phyloP scores from a whole-genome alignment of 495 filamentous ascomycete species.

The Xylaria palmicola region DNA sequence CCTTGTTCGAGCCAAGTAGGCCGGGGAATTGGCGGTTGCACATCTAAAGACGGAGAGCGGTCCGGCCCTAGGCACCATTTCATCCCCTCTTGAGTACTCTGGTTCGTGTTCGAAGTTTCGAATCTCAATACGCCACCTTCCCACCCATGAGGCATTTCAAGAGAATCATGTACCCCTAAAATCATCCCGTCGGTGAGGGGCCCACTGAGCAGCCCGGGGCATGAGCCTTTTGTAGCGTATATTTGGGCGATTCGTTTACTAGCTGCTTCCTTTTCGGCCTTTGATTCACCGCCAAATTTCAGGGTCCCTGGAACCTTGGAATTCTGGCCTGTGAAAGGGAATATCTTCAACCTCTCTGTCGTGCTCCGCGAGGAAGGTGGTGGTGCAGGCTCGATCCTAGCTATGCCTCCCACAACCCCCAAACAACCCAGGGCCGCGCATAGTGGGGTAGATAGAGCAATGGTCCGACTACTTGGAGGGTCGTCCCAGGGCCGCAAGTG shows the following conservation, averaged over 20 bases:
- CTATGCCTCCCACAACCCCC: slow-evolving; percentile 80
- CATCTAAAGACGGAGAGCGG: slow-evolving; percentile 64
- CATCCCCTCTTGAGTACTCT: slow-evolving; percentile 52
- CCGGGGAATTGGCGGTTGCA: slow-evolving; percentile 66
- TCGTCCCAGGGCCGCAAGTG: slow-evolving; percentile 77
- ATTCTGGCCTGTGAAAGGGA: slow-evolving; percentile 65
- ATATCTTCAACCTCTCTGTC: slow-evolving; percentile 64
- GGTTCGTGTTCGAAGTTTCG: slow-evolving; percentile 52
- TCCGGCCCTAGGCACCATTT: slow-evolving; percentile 80
- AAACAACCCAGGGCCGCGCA: slow-evolving; percentile 67
- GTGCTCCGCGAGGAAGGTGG: slow-evolving; percentile 34
- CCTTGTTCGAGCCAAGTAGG: slow-evolving; percentile 53
- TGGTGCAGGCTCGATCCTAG: slow-evolving; percentile 70
- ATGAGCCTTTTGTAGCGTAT: slow-evolving; percentile 52
- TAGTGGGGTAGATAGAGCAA: slow-evolving; percentile 72
- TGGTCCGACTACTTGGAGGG: slow-evolving; percentile 75
- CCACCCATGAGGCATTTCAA: slow-evolving; percentile 51
- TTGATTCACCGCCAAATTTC: slow-evolving; percentile 86
- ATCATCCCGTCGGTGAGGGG: slow-evolving; percentile 87
- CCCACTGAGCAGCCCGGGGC: slow-evolving; percentile 69
- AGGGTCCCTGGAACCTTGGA: slow-evolving; percentile 61
- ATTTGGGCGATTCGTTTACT: slow-evolving; percentile 54
- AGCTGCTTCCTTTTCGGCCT: slow-evolving; percentile 69
- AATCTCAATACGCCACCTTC: slow-evolving; percentile 77
- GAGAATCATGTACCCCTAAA: slow-evolving; percentile 48